These are phyloP conservation scores for Ochetophila trinervis DNA, from an alignment of 306 rosid species.

Conservation along the genomic window DNA sequence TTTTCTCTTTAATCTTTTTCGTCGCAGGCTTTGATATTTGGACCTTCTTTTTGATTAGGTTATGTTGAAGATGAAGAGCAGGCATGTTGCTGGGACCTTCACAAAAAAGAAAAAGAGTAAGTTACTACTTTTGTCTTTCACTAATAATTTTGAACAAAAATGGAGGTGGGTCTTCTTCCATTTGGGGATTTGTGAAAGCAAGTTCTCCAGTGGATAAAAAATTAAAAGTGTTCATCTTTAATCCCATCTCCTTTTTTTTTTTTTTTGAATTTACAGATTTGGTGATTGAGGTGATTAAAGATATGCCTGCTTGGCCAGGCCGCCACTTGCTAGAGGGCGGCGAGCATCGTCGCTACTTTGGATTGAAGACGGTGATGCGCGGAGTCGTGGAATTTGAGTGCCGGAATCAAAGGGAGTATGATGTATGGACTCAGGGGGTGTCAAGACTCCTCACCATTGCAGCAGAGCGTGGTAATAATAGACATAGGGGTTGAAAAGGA, in stretches of 20 bases:
- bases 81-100: constrained; percentile 98
- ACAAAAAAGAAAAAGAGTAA: constrained; percentile 99
- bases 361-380: constrained; percentile 63
- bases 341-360: constrained; percentile 83
- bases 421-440: constrained; percentile 89
- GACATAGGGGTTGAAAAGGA: constrained; percentile 43
- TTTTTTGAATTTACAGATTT: constrained; percentile 48
- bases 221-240: constrained; percentile 33
- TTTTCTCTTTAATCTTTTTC: constrained; percentile 31
- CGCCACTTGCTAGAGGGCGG: constrained; percentile 89
- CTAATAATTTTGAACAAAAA: constrained; percentile 49
- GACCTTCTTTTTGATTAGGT: constrained; percentile 69
- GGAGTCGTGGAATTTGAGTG: constrained; percentile 92
- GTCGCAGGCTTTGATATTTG: constrained; percentile 20
- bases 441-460: constrained; percentile 69
- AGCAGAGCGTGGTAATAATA: constrained; percentile 43
- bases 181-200: constrained; percentile 89
- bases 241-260: constrained; percentile 9
- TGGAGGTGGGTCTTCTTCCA: constrained; percentile 72
- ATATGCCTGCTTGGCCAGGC: constrained; percentile 94
- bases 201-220: constrained; percentile 37
- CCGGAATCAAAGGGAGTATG: constrained; percentile 72
- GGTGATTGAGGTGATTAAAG: constrained; percentile 71
- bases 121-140: constrained; percentile 63
- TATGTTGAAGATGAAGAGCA: constrained; percentile 97